Conservation (phyloP, 208 protist species). For the Porcisia hertigi region DNA sequence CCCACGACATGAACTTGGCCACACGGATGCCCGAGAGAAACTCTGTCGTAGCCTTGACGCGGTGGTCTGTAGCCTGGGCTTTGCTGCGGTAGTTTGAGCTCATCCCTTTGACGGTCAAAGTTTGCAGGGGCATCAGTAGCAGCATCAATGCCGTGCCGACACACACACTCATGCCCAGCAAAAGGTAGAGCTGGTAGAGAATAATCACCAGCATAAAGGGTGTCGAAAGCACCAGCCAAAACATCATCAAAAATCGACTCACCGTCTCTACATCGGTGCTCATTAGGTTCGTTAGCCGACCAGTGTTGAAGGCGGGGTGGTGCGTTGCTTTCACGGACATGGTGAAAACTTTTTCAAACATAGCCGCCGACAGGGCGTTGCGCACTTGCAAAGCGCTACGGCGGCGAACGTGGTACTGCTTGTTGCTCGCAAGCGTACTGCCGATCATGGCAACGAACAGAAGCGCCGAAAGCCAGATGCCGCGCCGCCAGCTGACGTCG, state of each 20-base stretch:
- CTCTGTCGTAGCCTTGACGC: slow-evolving; percentile 89
- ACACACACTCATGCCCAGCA: slow-evolving; percentile 63
- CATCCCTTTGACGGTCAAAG: slow-evolving; percentile 36
- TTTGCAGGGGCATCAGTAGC: slow-evolving; percentile 65
- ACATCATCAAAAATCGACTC: slow-evolving; percentile 42
- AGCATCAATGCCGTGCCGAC: slow-evolving; percentile 64
- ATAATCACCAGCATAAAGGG: slow-evolving; percentile 59
- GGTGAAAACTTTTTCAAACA: slow-evolving; percentile 86
- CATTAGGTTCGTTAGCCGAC: slow-evolving; percentile 42
- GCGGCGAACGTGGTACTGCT: slow-evolving; percentile 38
- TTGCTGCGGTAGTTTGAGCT: slow-evolving; percentile 20
- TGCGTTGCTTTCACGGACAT: slow-evolving; percentile 45
- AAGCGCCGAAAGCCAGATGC: neutral
- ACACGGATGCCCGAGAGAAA: slow-evolving; percentile 87
- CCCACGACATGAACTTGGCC: slow-evolving; percentile 93
- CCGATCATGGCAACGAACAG: slow-evolving; percentile 5
- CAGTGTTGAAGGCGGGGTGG: slow-evolving; percentile 40
- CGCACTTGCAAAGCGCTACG: slow-evolving; percentile 40
- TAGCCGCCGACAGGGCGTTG: slow-evolving; percentile 58
- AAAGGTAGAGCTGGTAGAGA: slow-evolving; percentile 47
- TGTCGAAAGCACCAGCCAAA: slow-evolving; percentile 57
- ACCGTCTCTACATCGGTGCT: slow-evolving; percentile 66
- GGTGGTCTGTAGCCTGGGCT: slow-evolving; percentile 65
- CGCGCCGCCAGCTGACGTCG: slow-evolving; percentile 4
- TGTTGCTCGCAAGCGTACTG: slow-evolving; percentile 1